Base-by-base conservation (phyloP, 2,329 filamentous ascomycete genomes). In the Domatiomyces catenatus region DNA sequence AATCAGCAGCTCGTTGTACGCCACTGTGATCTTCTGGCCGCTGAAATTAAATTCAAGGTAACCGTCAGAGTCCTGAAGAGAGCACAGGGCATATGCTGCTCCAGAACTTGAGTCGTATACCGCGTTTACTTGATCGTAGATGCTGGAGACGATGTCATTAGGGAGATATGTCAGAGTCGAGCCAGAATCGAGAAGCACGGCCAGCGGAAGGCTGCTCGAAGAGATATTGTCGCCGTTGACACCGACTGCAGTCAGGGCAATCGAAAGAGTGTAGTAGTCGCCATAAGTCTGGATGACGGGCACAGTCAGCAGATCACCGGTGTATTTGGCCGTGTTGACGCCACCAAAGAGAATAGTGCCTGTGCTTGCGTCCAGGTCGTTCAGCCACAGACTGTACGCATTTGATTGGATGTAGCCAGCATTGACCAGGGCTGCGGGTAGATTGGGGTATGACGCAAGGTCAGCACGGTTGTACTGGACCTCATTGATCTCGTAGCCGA, bases 401-500 rank as follows among this genome's bases (percentile, higher is more conserved):
- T 76, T 81, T 17, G 81, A 79, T 17, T 74, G 66, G 56, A 86
- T 86, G 47, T 74, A 50, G 6, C 78, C 79, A 3, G 75, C 70
- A 26, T 76, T 65, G 1, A 76, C 76, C 69, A 89, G 70, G 53
- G 76, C 76, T 43, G 76, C 73, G 1, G 84, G 84, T 5, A 89
- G 69, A 63, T 88, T 89, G 44, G 77, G 66, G 65, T 89, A 89
- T 0, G 76, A 51, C 3, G 67, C 52, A 51, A 70, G 65, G 5
- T 74, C 60, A 48, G 62, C 60, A 36, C 71, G 7, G 48, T 74
- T 74, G 45, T 84, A 78, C 58, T 83, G 79, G 10, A 84, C 85
- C 67, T 95, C 89, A 64, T 93, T 92, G 56, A 74, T 65, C 0
- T 75, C 64, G 64, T 94, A 95, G 5, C 89, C 89, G 54, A 96